phyloP scores from a whole-genome alignment of 2,329 filamentous ascomycete genomes.

The Coleophoma eucalyptorum region DNA sequence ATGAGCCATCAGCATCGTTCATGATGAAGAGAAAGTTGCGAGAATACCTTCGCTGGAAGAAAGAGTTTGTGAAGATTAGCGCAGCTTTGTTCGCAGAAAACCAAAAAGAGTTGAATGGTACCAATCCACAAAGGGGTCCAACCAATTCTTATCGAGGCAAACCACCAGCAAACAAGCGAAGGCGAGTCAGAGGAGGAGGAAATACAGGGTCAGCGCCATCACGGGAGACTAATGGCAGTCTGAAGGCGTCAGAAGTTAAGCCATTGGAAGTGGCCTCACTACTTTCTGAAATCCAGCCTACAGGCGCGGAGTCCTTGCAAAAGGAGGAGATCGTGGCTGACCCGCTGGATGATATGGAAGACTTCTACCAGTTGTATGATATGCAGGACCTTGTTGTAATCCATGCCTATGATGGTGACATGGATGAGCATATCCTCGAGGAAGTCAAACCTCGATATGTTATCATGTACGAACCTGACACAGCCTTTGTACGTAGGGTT shows the following conservation, averaged over 20 bases:
- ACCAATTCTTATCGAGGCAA: constrained; percentile 45
- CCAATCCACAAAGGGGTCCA: constrained; percentile 48
- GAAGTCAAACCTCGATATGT: constrained; percentile 92
- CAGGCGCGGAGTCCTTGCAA: constrained; percentile 68
- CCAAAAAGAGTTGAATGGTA: constrained; percentile 69
- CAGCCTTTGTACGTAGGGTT: constrained; percentile 88
- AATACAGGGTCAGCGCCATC: constrained; percentile 51
- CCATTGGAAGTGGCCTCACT: constrained; percentile 78
- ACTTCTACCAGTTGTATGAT: constrained; percentile 87
- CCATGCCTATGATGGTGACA: constrained; percentile 91
- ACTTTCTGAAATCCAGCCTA: constrained; percentile 79
- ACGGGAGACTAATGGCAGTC: constrained; percentile 68
- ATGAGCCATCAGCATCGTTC: constrained; percentile 70
- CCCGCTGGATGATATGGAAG: constrained; percentile 85
- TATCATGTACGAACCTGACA: constrained; percentile 97
- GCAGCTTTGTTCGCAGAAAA: constrained; percentile 75
- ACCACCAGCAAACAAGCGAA: constrained; percentile 78
- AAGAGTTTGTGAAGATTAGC: constrained; percentile 82
- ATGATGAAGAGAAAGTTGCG: constrained; percentile 89
- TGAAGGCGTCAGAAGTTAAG: constrained; percentile 77
- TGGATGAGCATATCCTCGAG: constrained; percentile 94
- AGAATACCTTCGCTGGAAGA: constrained; percentile 87
- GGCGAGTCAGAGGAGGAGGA: constrained; percentile 78
- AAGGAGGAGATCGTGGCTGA: constrained; percentile 76
- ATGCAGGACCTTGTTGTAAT: constrained; percentile 86